Base-by-base conservation (phyloP, 2,329 filamentous ascomycete species). In the Penicillium sp. region DNA sequence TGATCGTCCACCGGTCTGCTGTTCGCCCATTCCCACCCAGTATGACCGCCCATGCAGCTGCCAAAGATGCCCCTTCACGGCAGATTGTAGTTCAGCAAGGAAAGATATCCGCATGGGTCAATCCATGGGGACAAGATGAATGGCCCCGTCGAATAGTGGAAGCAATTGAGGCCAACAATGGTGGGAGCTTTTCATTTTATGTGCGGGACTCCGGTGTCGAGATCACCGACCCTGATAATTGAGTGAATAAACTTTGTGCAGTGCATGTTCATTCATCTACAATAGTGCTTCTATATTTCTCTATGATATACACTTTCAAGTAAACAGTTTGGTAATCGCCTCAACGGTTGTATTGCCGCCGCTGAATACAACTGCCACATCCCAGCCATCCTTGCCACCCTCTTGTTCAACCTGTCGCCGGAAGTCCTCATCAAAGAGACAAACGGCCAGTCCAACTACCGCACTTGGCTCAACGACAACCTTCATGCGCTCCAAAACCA, bases 401-500 rank as follows among this genome's bases (percentile, higher is more conserved):
- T 92, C 88, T 56, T 63, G 60, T 51, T 71, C 72, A 10, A 92
- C 88, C 72, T 87, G 72, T 11, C 67, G 70, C 54, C 90, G 78
- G 59, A 97, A 97, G 4, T 91, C 90, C 73, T 95, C 90, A 70
- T 96, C 88, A 61, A 84, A 97, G 61, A 97, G 75, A 48, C 86
- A 87, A 7, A 90, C 89, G 0, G 93, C 94, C 56, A 97, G 72
- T 1, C 85, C 84, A n/a, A 97, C 92, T 2, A 87, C 91, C 0
- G 89, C 84, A 72, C 88, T 92, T 19, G 93, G 93, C 79, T 97
- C 93, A 11, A 97, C 85, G 19, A 97, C 85, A 43, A 96, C 76
- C 83, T 97, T 97, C 80, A 94, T 85, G 54, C 92, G 78, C 81
- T 97, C 93, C 58, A 92, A 76, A 32, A 96, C 87, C 58, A 97